phyloP scores from a whole-genome alignment of 2,329 filamentous ascomycete species.

The Nothopassalora personata region DNA sequence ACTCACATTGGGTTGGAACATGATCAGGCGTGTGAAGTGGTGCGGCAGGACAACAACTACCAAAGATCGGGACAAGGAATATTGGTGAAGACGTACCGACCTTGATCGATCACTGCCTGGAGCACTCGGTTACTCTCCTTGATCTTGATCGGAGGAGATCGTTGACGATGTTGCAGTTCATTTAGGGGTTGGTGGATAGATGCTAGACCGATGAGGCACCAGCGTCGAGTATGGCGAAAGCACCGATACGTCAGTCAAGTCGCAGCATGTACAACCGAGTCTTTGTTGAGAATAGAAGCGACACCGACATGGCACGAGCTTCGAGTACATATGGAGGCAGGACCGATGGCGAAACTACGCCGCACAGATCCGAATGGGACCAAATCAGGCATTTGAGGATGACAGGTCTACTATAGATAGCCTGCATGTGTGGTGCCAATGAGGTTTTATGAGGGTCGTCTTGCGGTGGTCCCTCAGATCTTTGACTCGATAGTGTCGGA shows the following conservation, averaged over 20 bases:
- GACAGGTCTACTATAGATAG: too few species aligned
- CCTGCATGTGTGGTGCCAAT: too few species aligned
- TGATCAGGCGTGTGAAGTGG: background rate
- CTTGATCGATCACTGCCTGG: background rate
- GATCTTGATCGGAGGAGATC: background rate
- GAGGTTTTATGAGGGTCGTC: too few species aligned
- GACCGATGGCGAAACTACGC: background rate
- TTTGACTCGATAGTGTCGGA: background rate
- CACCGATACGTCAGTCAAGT: too few species aligned
- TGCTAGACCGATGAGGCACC: background rate
- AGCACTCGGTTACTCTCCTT: background rate
- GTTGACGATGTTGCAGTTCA: background rate
- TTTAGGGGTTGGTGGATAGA: background rate
- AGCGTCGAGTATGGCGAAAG: background rate
- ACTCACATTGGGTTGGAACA: background rate
- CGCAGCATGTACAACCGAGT: too few species aligned
- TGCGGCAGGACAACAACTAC: background rate
- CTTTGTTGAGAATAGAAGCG: background rate
- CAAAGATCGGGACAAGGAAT: background rate
- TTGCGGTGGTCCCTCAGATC: background rate
- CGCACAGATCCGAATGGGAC: background rate
- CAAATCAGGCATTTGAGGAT: too few species aligned
- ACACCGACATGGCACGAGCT: too few species aligned
- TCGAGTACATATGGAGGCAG: background rate
- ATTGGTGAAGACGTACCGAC: background rate